These are phyloP conservation scores for Lycium barbarum DNA, from an alignment of 257 asterid genomes.

Conservation along the genomic window DNA sequence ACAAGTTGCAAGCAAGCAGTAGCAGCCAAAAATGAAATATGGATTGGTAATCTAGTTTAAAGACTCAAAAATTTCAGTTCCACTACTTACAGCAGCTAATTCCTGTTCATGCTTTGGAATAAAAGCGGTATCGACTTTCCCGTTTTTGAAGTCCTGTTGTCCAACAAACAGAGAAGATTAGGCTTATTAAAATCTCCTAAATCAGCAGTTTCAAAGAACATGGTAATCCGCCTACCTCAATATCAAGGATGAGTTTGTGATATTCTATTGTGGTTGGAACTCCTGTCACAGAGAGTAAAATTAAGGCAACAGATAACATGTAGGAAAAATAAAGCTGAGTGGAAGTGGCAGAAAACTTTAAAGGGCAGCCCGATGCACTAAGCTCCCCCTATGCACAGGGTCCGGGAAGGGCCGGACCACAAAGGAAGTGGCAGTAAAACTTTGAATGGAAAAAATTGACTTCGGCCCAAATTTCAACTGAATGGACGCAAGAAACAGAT, in stretches of 20 bases:
- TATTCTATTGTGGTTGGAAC: slow-evolving; percentile 95
- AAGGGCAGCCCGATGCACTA: neutral
- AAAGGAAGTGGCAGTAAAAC: neutral
- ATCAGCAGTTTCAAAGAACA: neutral
- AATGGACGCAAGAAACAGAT: neutral
- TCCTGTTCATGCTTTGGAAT: slow-evolving; percentile 96
- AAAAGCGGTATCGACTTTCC: slow-evolving; percentile 93
- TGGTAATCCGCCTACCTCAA: slow-evolving; percentile 65
- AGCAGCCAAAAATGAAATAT: neutral
- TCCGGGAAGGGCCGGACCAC: too few species aligned
- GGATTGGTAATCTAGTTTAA: neutral
- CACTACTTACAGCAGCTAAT: slow-evolving; percentile 82
- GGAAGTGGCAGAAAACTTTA: neutral
- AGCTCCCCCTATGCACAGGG: too few species aligned
- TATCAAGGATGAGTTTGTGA: slow-evolving; percentile 94
- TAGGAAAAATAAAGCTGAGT: neutral
- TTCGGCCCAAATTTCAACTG: neutral
- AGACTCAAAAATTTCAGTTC: slow-evolving; percentile 19
- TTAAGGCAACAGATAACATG: neutral
- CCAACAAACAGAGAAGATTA: slow-evolving; percentile 8
- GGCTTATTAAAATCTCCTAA: neutral
- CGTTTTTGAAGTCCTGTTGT: slow-evolving; percentile 80
- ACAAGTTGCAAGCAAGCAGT: slow-evolving; percentile 6
- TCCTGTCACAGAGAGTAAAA: slow-evolving; percentile 46
- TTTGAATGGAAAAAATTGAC: neutral